A percentile compares a stretch with the other conserved stretches of the same genome.
Conservation (phyloP, 305 asterid species). For the Plantago rigida region DNA sequence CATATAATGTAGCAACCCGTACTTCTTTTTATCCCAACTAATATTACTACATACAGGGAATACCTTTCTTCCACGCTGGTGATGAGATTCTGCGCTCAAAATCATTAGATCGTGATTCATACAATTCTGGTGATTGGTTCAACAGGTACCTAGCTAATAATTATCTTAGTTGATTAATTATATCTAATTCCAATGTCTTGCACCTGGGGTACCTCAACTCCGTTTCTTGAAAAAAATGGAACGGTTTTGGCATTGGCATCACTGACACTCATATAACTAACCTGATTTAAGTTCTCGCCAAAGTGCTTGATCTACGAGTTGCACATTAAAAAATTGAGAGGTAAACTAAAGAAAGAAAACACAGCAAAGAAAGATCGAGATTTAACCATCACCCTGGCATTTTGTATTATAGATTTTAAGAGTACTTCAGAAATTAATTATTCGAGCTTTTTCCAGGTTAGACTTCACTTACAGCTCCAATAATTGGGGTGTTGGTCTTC, state of each 20-base stretch:
- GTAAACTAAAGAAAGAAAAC: no score
- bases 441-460: conserved; percentile 44
- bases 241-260: not conserved
- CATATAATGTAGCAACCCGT: not conserved
- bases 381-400: not conserved
- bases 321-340: no score
- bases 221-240: not conserved
- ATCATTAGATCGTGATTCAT: conserved; percentile 94
- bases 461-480: conserved; percentile 80
- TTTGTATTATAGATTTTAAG: not conserved
- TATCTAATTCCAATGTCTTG: not conserved
- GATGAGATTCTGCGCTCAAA: conserved; percentile 97
- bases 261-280: not conserved
- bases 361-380: not conserved
- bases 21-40: not conserved
- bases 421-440: conserved; percentile 1
- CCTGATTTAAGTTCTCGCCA: not conserved
- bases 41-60: conserved; percentile 46
- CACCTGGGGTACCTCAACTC: not conserved
- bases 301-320: no score
- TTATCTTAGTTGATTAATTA: not conserved
- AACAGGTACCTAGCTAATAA: conserved; percentile 51
- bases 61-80: conserved; percentile 93
- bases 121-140: conserved; percentile 99
- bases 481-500: conserved; percentile 97